Conservation (phyloP, 2,329 filamentous ascomycete species). For the Furcasterigmium sp. region DNA sequence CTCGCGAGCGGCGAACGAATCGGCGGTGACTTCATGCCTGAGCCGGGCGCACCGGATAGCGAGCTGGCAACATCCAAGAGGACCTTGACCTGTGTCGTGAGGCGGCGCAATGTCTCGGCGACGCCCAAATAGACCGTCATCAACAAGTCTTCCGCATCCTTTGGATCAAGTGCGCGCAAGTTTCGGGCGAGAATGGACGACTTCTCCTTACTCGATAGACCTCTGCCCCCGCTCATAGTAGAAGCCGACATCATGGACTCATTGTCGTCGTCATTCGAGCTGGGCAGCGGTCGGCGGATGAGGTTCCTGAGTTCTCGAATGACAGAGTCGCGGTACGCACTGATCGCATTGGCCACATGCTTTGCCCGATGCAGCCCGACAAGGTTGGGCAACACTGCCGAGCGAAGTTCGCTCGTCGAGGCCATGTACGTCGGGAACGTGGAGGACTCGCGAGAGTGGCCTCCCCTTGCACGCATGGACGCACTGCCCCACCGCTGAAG, state of each 20-base stretch:
- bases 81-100: conserved; percentile 89
- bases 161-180: conserved; percentile 73
- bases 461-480: conserved; percentile 65
- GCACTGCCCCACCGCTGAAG: conserved; percentile 80
- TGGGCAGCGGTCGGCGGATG: conserved; percentile 80
- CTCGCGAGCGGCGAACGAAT: conserved; percentile 48
- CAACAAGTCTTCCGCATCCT: conserved; percentile 80
- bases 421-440: conserved; percentile 74
- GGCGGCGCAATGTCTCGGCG: conserved; percentile 76
- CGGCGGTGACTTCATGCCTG: conserved; percentile 40
- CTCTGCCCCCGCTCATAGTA: conserved; percentile 63
- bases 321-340: conserved; percentile 76
- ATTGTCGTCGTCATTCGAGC: conserved; percentile 89
- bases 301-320: conserved; percentile 81
- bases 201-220: conserved; percentile 78
- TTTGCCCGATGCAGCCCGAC: conserved; percentile 76
- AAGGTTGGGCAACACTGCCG: conserved; percentile 65
- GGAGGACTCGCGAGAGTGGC: conserved; percentile 60
- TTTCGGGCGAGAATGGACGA: conserved; percentile 85
- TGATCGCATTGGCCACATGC: conserved; percentile 75
- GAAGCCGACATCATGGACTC: conserved; percentile 85
- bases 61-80: conserved; percentile 89
- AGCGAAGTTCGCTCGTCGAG: conserved; percentile 64
- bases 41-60: conserved; percentile 39
- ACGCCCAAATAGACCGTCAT: conserved; percentile 80